A percentile compares a stretch with the other conserved stretches of the same genome.
Evolutionary conservation across 169 alveolate genomes (phyloP).

Genomic region (Perkinsus marinus): DNA sequence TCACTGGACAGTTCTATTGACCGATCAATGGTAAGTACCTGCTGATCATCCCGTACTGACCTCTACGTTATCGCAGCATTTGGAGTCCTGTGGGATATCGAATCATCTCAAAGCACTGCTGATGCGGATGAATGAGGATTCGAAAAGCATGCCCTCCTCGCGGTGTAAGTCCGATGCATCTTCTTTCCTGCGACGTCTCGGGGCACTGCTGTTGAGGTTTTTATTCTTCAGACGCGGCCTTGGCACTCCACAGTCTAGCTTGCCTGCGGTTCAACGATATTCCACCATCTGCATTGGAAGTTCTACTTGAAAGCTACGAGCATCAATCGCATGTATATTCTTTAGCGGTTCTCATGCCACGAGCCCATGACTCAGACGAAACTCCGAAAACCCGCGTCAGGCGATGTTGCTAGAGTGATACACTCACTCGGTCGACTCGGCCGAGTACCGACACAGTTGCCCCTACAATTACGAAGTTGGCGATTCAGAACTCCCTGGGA

Average conservation of each 20-base stretch:
- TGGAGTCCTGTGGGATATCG: background rate
- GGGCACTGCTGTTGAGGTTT: background rate
- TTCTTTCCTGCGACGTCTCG: background rate
- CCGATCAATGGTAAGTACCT: background rate
- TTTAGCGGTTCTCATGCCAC: background rate
- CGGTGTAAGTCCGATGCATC: background rate
- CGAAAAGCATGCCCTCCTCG: background rate
- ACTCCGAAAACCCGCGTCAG: background rate
- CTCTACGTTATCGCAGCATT: background rate
- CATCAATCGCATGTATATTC: background rate
- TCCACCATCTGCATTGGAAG: background rate
- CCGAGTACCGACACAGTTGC: background rate
- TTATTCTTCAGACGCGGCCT: background rate
- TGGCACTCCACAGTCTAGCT: background rate
- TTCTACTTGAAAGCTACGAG: background rate
- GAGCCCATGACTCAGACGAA: background rate
- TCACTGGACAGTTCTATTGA: background rate
- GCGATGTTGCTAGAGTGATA: background rate
- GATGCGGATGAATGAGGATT: background rate
- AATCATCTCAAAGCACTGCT: background rate
- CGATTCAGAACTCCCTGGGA: background rate
- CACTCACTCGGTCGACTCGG: background rate
- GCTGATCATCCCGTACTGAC: background rate
- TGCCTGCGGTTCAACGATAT: background rate
- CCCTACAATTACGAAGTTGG: background rate